Evolutionary conservation across 345 rosid genomes (phyloP), one percentile per base, ranked within the genome.

Genomic region (Salix suchowensis): DNA sequence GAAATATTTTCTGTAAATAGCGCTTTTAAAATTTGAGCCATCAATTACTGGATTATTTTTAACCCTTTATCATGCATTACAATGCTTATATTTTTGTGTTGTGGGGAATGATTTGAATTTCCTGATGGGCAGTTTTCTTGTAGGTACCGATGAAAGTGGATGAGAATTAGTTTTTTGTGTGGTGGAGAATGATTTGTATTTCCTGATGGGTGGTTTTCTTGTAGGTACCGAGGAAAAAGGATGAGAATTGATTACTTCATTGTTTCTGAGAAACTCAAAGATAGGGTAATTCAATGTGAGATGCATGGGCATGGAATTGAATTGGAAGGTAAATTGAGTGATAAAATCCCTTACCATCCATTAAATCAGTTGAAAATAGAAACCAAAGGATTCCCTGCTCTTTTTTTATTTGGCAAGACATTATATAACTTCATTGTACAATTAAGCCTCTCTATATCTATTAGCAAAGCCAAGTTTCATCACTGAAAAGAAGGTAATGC

Each of bases 231-330:
- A 46, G 99, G 98, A 69, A 93, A 96, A 84, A 86, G 97, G 83
- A 91, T 90, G 97, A 86, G 97, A 71, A 92, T 94, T 7, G 99
- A 93, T 81, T 96, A 93, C 80, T 91, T 96, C 84, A 69, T 92
- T 54, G 94, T 89, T 71, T 89, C 96, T 23, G 94, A 92, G 74
- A 84, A 88, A 82, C 86, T 93, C 71, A 87, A 84, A 77, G 89
- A 85, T 72, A 85, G 94, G 78, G 81, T 96, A 50, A 75, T 79
- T 74, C 74, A 88, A 42, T 92, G 99, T 66, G 88, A 92, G 86
- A 90, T 91, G 85, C 93, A 88, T 2, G 98, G 99, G 36, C 87
- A 71, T 54, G 97, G 98, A 74, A 90, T 93, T 74, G 94, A 96
- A 79, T 78, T 91, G 77, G 83, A 93, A 89, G 98, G 98, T 96